Conservation (phyloP, 768 basidiomycete genomes). For the Termitomyces sp. region DNA sequence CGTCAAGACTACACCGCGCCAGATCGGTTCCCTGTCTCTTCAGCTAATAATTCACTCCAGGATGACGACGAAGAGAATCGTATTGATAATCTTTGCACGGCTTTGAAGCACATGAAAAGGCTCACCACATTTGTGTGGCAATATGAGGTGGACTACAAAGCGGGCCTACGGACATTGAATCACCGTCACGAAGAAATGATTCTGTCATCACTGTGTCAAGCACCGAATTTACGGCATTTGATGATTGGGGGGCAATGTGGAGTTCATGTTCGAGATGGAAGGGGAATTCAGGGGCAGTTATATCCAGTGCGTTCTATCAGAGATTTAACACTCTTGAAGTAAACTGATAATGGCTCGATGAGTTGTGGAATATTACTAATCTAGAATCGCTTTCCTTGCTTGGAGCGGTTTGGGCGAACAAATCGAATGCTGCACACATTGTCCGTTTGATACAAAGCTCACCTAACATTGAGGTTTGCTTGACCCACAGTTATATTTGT, state of each 20-base stretch:
- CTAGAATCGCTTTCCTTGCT: conserved; percentile 22
- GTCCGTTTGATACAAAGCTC: conserved; percentile 23
- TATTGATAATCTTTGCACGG: conserved; percentile 32
- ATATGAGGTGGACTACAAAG: conserved; percentile 16
- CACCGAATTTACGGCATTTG: conserved; percentile 28
- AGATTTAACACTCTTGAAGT: background rate
- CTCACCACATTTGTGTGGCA: conserved; percentile 42
- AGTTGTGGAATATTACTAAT: conserved; percentile 26
- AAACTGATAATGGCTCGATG: background rate
- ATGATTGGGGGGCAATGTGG: conserved; percentile 35
- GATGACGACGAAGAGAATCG: conserved; percentile 17
- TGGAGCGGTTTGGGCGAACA: conserved; percentile 25
- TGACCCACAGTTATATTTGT: background rate
- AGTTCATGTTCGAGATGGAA: conserved; percentile 25
- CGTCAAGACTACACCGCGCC: conserved; percentile 28
- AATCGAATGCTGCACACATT: conserved; percentile 18
- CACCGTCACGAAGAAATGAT: conserved; percentile 35
- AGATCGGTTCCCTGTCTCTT: conserved; percentile 36
- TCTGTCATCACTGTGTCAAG: conserved; percentile 24
- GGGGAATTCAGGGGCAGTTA: conserved; percentile 23
- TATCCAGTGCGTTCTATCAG: conserved; percentile 27
- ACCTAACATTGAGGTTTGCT: conserved; percentile 22
- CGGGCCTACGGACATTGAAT: conserved; percentile 25
- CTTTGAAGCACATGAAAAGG: conserved; percentile 36
- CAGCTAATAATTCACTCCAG: conserved; percentile 21